These are phyloP conservation scores for Aureobasidium zeae DNA, from an alignment of 2,329 filamentous ascomycete species.

Conservation along the genomic window DNA sequence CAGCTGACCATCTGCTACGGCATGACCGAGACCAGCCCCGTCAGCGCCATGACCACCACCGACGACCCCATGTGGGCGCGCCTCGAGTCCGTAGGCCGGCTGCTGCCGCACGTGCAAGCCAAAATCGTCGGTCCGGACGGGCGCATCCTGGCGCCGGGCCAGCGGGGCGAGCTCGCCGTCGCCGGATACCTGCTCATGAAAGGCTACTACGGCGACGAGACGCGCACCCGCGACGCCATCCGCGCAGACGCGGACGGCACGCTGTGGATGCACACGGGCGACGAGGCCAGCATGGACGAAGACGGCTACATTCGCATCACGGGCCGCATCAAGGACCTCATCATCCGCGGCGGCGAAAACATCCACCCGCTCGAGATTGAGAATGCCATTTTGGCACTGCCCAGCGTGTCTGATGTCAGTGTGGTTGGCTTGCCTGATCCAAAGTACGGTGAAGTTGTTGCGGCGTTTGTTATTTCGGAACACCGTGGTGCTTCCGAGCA, in stretches of 20 bases:
- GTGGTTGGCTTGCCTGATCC: conserved; percentile 79
- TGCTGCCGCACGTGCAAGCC: conserved; percentile 70
- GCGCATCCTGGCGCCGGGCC: conserved; percentile 51
- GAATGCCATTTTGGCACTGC: conserved; percentile 38
- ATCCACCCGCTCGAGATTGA: conserved; percentile 92
- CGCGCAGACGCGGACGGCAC: conserved; percentile 47
- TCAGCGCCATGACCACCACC: conserved; percentile 69
- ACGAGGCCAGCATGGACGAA: conserved; percentile 77
- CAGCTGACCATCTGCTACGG: conserved; percentile 92
- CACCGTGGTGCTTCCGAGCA: conserved; percentile 28
- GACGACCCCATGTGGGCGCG: conserved; percentile 64
- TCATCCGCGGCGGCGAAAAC: conserved; percentile 92
- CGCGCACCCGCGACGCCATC: conserved; percentile 59
- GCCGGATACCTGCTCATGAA: conserved; percentile 84
- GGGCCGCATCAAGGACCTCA: conserved; percentile 86
- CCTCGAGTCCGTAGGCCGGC: conserved; percentile 65
- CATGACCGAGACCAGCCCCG: conserved; percentile 83
- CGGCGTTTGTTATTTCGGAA: conserved; percentile 63
- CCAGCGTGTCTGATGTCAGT: conserved; percentile 40
- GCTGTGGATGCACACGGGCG: conserved; percentile 84
- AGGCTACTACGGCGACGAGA: conserved; percentile 74
- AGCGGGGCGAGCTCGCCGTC: conserved; percentile 72
- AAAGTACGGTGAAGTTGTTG: conserved; percentile 76
- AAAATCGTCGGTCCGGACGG: conserved; percentile 65
- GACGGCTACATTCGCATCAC: conserved; percentile 84